Percentiles rank a stretch among this genome's conserved stretches.
Evolutionary conservation across 2,329 filamentous ascomycete species (phyloP).

Genomic region (Calycina herbarum): DNA sequence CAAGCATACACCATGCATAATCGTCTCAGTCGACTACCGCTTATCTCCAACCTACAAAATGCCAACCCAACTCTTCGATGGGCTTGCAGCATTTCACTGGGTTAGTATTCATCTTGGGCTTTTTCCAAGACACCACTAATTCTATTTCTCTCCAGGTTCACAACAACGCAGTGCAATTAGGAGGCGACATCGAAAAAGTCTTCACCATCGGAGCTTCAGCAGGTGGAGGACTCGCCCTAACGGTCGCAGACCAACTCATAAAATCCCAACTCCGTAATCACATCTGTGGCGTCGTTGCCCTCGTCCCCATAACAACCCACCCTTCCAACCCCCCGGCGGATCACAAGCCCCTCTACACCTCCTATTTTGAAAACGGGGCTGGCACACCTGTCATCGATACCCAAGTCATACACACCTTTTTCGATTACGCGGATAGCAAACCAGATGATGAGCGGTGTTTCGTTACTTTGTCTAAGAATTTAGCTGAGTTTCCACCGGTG

Average conservation of each 20-base stretch:
- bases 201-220: slow-evolving; percentile 31
- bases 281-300: slow-evolving; percentile 28
- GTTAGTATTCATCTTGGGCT: slow-evolving; percentile 13
- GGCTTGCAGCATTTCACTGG: slow-evolving; percentile 28
- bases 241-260: slow-evolving; percentile 29
- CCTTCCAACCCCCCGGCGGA: slow-evolving; percentile 22
- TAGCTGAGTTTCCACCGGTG: slow-evolving; percentile 25
- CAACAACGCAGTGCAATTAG: slow-evolving; percentile 18
- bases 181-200: slow-evolving; percentile 16
- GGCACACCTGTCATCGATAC: slow-evolving; percentile 28
- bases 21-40: slow-evolving; percentile 40
- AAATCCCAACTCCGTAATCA: slow-evolving; percentile 16
- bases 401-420: slow-evolving; percentile 26
- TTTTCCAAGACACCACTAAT: background rate
- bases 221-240: slow-evolving; percentile 29
- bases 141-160: slow-evolving; percentile 20
- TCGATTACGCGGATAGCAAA: slow-evolving; percentile 18
- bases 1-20: slow-evolving; percentile 34
- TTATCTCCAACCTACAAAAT: slow-evolving; percentile 27
- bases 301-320: slow-evolving; percentile 30
- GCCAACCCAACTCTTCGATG: slow-evolving; percentile 37
- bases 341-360: slow-evolving; percentile 24
- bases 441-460: slow-evolving; percentile 22
- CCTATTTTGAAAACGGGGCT: slow-evolving; percentile 25
- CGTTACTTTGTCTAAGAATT: slow-evolving; percentile 19